phyloP scores from a whole-genome alignment of 2,329 filamentous ascomycete species.

The Fusarium algeriense region DNA sequence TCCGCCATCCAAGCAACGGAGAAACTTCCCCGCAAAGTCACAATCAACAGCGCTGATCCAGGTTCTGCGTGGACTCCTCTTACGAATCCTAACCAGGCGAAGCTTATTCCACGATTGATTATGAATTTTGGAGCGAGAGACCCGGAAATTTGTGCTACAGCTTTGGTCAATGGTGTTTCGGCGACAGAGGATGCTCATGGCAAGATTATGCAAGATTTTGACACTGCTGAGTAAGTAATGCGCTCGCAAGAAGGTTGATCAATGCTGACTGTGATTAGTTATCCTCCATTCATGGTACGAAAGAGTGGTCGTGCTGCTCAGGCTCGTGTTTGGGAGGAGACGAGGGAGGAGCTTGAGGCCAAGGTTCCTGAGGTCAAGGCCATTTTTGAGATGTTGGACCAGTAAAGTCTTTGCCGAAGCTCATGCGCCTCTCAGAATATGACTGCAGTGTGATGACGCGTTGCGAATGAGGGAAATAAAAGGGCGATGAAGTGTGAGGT shows the following conservation, averaged over 20 bases:
- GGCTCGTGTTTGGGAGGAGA: constrained; percentile 44
- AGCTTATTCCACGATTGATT: constrained; percentile 54
- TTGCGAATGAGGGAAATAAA: not conserved
- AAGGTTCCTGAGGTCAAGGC: constrained; percentile 45
- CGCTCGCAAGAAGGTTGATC: not conserved
- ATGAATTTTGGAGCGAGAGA: constrained; percentile 55
- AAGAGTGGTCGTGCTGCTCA: constrained; percentile 40
- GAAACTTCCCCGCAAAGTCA: constrained; percentile 47
- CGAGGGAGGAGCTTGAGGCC: constrained; percentile 39
- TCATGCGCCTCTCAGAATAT: not conserved
- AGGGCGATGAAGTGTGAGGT: not conserved
- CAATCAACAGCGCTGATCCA: constrained; percentile 55
- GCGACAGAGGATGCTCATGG: constrained; percentile 49
- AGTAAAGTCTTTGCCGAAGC: not conserved
- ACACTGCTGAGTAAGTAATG: constrained; percentile 48
- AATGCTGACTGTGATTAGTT: constrained; percentile 38
- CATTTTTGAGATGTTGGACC: constrained; percentile 39
- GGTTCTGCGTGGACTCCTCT: constrained; percentile 56
- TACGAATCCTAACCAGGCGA: constrained; percentile 52
- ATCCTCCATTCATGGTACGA: constrained; percentile 54
- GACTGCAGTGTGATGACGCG: not conserved
- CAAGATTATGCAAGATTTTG: constrained; percentile 55
- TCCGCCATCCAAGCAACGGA: constrained; percentile 31
- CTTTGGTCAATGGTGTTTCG: constrained; percentile 54
- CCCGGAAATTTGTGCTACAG: constrained; percentile 53